Evolutionary conservation across 1,284 basidiomycete genomes (phyloP).

Genomic region (Leucoagaricus sp.): DNA sequence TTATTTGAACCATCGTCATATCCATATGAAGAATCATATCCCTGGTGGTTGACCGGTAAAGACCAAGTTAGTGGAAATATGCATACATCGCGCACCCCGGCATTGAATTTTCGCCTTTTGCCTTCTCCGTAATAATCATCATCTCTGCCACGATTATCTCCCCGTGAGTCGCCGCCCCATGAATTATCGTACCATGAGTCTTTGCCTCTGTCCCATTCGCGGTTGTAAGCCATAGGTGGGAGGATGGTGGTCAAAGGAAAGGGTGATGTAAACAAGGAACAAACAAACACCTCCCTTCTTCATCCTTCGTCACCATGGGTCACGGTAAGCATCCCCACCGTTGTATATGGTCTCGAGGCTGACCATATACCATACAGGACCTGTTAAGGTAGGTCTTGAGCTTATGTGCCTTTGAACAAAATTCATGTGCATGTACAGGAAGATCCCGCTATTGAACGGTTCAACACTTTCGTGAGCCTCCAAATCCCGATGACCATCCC

Average conservation of each 20-base stretch:
- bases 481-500: conserved; percentile 1
- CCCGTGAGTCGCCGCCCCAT: conserved; percentile 46
- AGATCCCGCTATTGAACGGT: conserved; percentile 82
- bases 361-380: conserved; percentile 25
- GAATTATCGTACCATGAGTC: conserved; percentile 54
- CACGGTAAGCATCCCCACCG: conserved; percentile 41
- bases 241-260: conserved; percentile 31
- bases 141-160: conserved; percentile 50
- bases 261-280: conserved; percentile 35
- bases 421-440: conserved; percentile 40
- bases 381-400: conserved; percentile 32
- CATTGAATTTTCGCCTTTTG: conserved; percentile 77
- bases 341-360: conserved; percentile 3
- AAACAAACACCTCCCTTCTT: conserved; percentile 33
- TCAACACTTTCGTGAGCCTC: conserved; percentile 68
- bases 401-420: neutral
- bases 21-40: conserved; percentile 46
- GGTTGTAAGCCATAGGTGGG: conserved; percentile 66
- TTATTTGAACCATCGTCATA: conserved; percentile 39
- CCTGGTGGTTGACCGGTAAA: conserved; percentile 33
- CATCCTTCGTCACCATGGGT: conserved; percentile 42
- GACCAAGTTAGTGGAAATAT: neutral
- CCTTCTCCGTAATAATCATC: conserved; percentile 69
- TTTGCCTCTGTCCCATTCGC: conserved; percentile 82
- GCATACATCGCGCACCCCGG: conserved; percentile 52